Evolutionary conservation across 2,329 filamentous ascomycete genomes (phyloP).

Genomic region (Rachicladosporium sp.): DNA sequence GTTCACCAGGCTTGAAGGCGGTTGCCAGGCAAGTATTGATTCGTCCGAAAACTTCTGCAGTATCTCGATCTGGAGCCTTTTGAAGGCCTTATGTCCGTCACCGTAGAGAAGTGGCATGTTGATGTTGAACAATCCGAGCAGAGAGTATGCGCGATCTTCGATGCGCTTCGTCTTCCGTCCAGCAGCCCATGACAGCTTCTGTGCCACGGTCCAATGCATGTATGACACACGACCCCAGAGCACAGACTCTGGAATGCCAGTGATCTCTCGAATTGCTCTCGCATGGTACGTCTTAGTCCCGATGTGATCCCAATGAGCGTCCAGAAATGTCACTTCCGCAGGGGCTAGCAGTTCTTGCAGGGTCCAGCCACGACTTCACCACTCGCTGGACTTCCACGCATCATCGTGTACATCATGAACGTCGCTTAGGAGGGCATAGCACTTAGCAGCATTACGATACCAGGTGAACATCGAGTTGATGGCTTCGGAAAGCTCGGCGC

Average conservation of each 20-base stretch:
- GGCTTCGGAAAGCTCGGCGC: conserved; percentile 11
- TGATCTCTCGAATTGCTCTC: conserved; percentile 10
- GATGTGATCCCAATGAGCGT: conserved; percentile 2
- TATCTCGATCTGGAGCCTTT: conserved; percentile 9
- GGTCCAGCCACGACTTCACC: conserved; percentile 8
- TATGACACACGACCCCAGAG: conserved; percentile 10
- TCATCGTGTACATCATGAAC: conserved; percentile 1
- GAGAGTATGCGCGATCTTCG: conserved; percentile 10
- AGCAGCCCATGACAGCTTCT: conserved; percentile 17
- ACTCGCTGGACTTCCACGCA: neutral
- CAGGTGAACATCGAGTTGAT: conserved; percentile 14
- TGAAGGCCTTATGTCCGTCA: conserved; percentile 10
- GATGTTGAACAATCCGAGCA: conserved; percentile 12
- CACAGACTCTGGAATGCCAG: conserved; percentile 7
- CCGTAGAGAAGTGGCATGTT: conserved; percentile 12
- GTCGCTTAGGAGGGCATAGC: conserved; percentile 11
- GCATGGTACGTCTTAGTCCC: conserved; percentile 5
- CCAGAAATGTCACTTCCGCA: conserved; percentile 6
- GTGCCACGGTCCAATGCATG: conserved; percentile 12
- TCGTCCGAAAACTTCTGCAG: conserved; percentile 5
- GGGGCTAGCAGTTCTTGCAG: conserved; percentile 14
- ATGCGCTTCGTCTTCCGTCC: conserved; percentile 13
- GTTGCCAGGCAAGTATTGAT: conserved; percentile 10
- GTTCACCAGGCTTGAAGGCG: too few relatives aligned
- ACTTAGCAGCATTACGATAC: conserved; percentile 9